Conservation (phyloP, 225 moss, liverwort and hornwort species). For the Pseudoscleropodium purum region DNA sequence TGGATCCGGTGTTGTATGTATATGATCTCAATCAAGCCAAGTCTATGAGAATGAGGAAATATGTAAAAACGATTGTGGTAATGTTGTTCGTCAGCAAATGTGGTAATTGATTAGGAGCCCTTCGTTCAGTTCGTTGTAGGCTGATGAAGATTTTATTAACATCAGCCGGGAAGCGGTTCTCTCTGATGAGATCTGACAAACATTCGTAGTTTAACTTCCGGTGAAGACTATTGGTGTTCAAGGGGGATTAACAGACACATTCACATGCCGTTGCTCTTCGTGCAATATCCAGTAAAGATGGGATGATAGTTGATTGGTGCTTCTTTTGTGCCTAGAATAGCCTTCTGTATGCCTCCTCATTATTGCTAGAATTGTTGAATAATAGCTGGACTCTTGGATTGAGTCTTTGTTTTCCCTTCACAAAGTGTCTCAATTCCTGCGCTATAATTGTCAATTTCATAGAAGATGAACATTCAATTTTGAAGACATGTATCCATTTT, state of each 20-base stretch:
- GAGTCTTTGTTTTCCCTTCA: not conserved
- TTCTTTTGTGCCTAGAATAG: not conserved
- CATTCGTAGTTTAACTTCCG: slow-evolving; percentile 79
- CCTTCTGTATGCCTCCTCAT: not conserved
- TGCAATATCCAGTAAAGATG: slow-evolving; percentile 84
- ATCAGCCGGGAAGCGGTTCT: slow-evolving; percentile 73
- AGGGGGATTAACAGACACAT: slow-evolving; percentile 71
- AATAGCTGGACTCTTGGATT: not conserved
- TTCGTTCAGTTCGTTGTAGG: slow-evolving; percentile 50
- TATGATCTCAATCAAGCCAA: not conserved
- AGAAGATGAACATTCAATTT: not conserved
- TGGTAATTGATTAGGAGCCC: not conserved
- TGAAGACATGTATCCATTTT: not conserved
- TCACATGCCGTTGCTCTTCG: slow-evolving; percentile 78
- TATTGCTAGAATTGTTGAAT: not conserved
- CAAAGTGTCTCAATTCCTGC: not conserved
- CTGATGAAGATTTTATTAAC: slow-evolving; percentile 73
- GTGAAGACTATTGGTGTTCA: slow-evolving; percentile 90
- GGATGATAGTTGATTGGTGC: slow-evolving; percentile 92
- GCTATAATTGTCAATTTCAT: not conserved
- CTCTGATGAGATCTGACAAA: slow-evolving; percentile 88
- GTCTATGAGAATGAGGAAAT: not conserved
- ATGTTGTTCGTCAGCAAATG: not conserved
- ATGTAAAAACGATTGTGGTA: not conserved
- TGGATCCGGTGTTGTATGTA: not conserved